Conservation (phyloP, 495 filamentous ascomycete species). For the Penicillium herquei region DNA sequence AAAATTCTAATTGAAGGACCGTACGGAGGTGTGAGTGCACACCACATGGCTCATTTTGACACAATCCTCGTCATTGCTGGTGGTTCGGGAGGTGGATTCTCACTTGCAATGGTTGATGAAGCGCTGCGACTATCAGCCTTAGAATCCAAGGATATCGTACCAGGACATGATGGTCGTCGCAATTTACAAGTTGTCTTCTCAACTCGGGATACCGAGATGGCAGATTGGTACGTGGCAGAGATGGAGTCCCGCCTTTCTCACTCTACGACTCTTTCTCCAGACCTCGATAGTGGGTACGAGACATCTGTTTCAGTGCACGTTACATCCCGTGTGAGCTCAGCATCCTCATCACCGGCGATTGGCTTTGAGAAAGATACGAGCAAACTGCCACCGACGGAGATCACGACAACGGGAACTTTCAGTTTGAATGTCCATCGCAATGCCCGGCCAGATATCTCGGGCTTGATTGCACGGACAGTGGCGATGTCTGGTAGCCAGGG, state of each 20-base stretch:
- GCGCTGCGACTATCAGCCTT: constrained; percentile 19
- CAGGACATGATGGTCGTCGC: constrained; percentile 10
- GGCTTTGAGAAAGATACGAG: constrained; percentile 6
- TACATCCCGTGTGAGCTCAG: constrained; percentile 15
- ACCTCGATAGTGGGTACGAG: constrained; percentile 26
- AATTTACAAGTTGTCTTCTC: constrained; percentile 29
- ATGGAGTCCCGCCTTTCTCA: constrained; percentile 26
- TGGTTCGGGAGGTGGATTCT: constrained; percentile 55
- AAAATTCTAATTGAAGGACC: constrained; percentile 49
- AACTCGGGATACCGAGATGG: constrained; percentile 25
- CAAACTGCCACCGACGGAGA: constrained; percentile 14
- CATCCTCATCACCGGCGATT: constrained; percentile 7
- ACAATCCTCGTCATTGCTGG: constrained; percentile 49
- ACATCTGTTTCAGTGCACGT: constrained; percentile 33
- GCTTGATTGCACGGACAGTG: constrained; percentile 29
- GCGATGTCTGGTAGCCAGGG: constrained; percentile 14
- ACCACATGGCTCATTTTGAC: constrained; percentile 28
- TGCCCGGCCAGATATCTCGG: constrained; percentile 38
- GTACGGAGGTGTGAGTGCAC: constrained; percentile 44
- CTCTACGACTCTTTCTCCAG: constrained; percentile 11
- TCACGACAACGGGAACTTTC: constrained; percentile 18
- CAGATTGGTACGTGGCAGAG: constrained; percentile 28
- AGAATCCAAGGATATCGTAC: background rate
- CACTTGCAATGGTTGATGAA: constrained; percentile 35
- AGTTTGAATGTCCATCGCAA: constrained; percentile 22